Evolutionary conservation across 129 eudicot genomes (phyloP), one percentile per base, ranked within the genome.

Genomic region (Solidago caesia): DNA sequence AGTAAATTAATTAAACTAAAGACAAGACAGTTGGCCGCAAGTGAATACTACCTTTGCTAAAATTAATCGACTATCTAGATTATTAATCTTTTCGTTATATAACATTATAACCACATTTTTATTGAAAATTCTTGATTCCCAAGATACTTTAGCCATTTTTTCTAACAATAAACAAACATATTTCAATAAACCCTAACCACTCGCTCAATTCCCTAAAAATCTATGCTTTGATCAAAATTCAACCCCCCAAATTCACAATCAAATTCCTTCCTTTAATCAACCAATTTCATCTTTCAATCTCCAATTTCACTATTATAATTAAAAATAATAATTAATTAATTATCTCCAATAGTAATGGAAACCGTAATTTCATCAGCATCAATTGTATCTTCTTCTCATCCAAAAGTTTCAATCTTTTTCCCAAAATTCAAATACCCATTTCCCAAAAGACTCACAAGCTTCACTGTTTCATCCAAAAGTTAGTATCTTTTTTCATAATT

Each of bases 401-500:
- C 75, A 53, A 10, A 57, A 8, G 21, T 55, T 56, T 55, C 75
- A 15, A 41, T n/a, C 33, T 55, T 15, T 10, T 44, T 2, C 16
- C 64, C 16, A n/a, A 68, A 68, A 68, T 47, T 41, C 13, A 68
- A 26, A 25, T 3, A 25, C 45, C 8, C 4, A 2, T 8, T 55
- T 43, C 2, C 39, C 64, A 42, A 16, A 71, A 42, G 52, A 51
- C 75, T 42, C 27, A 29, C 4, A 6, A 43, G 75, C 11, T 71
- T 56, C 65, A 21, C 64, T 0, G 25, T 71, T 41, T 55, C 65
- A 29, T 71, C 65, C 65, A 71, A 71, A 56, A 71, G 75, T 71
- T 53, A 71, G 12, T 52, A 71, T 1, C 5, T 42, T 29, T 63
- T 5, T 29, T 13, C 44, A 41, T 7, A 3, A 43, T 3, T 51